Conservation (phyloP, 2,329 filamentous ascomycete genomes). For the Aspergillus sp. region DNA sequence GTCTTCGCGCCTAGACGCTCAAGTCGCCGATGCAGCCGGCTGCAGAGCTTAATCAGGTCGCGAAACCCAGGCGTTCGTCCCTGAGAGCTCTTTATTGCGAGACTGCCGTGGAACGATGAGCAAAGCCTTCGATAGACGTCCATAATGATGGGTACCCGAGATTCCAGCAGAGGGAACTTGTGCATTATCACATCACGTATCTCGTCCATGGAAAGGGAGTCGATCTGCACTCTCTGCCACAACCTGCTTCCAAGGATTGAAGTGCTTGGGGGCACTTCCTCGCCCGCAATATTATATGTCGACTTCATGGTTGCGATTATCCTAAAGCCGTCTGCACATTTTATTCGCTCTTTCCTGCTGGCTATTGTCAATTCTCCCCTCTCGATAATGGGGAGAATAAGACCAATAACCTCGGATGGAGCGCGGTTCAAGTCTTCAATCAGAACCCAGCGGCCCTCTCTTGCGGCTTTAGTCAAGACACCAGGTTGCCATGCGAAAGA, state of each 20-base stretch:
- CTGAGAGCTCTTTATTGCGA: constrained; percentile 30
- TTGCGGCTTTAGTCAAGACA: constrained; percentile 85
- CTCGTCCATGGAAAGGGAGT: constrained; percentile 58
- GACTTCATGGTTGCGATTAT: constrained; percentile 88
- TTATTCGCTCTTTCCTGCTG: constrained; percentile 74
- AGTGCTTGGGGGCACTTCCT: constrained; percentile 58
- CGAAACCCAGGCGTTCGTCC: constrained; percentile 56
- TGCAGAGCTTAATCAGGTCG: constrained; percentile 88
- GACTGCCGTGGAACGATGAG: constrained; percentile 29
- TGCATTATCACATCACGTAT: constrained; percentile 62
- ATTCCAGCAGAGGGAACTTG: constrained; percentile 59
- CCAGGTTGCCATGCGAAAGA: constrained; percentile 89
- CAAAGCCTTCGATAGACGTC: constrained; percentile 44
- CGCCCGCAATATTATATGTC: constrained; percentile 52
- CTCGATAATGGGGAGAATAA: constrained; percentile 84
- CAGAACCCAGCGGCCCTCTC: constrained; percentile 89
- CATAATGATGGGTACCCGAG: constrained; percentile 47
- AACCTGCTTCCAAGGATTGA: constrained; percentile 73
- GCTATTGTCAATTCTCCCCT: constrained; percentile 83
- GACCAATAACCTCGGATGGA: constrained; percentile 88
- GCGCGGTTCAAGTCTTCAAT: constrained; percentile 95
- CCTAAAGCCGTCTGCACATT: constrained; percentile 74
- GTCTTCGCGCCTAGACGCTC: constrained; percentile 49
- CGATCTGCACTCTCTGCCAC: constrained; percentile 69
- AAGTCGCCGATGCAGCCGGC: constrained; percentile 61